Evolutionary conservation across 2,329 filamentous ascomycete genomes (phyloP).

Genomic region (Hymenoscyphus infarciens): DNA sequence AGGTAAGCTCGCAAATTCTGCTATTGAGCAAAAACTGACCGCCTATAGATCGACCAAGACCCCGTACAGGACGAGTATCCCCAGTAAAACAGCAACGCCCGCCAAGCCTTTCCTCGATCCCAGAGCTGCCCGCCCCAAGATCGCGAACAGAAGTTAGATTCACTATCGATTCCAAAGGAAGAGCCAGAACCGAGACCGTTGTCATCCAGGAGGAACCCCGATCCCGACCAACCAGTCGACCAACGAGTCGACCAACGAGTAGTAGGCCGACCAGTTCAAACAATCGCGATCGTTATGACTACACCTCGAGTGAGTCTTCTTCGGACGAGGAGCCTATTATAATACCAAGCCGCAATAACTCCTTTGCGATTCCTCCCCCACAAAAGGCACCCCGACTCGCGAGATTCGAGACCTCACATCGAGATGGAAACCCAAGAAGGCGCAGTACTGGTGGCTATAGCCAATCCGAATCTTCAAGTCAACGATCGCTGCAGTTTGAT

Average conservation of each 20-base stretch:
- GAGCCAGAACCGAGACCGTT: conserved; percentile 37
- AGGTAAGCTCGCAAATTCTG: conserved; percentile 21
- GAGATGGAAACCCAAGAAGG: conserved; percentile 18
- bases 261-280: conserved; percentile 17
- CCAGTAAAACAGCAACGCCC: conserved; percentile 48
- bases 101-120: conserved; percentile 55
- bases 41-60: conserved; percentile 21
- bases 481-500: conserved; percentile 25
- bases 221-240: neutral
- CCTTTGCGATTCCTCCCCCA: conserved; percentile 41
- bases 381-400: conserved; percentile 26
- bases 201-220: conserved; percentile 26
- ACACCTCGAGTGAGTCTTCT: conserved; percentile 49
- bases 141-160: conserved; percentile 58
- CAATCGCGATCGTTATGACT: conserved; percentile 40
- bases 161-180: conserved; percentile 59
- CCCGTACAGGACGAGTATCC: conserved; percentile 38
- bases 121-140: conserved; percentile 44
- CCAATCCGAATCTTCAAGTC: conserved; percentile 33
- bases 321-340: conserved; percentile 63
- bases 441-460: conserved; percentile 30
- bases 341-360: conserved; percentile 57
- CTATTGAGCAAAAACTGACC: conserved; percentile 16
- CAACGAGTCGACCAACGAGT: conserved; percentile 14
- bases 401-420: conserved; percentile 27